Conservation (phyloP, 495 filamentous ascomycete species). For the Aspergillus nanangensis region DNA sequence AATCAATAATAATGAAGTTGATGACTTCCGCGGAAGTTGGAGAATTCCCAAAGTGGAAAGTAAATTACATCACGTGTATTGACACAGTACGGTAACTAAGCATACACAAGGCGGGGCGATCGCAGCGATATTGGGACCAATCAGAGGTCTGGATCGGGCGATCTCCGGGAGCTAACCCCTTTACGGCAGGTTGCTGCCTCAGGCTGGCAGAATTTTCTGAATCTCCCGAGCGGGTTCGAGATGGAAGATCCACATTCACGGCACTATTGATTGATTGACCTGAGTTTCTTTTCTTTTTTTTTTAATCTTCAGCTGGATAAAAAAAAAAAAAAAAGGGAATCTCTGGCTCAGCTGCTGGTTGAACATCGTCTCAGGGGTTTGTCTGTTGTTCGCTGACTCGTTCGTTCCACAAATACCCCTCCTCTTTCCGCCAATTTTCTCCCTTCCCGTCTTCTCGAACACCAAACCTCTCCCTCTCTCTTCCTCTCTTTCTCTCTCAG, state of each 20-base stretch:
- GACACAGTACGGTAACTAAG: not conserved
- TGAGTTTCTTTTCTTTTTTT: no score
- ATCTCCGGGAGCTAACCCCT: conserved; percentile 17
- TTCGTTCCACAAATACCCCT: no score
- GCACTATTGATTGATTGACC: no score
- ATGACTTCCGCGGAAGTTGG: no score
- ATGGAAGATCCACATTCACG: no score
- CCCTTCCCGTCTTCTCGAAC: not conserved
- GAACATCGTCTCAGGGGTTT: not conserved
- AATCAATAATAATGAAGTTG: no score
- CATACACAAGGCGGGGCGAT: not conserved
- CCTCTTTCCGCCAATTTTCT: no score
- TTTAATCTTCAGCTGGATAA: no score
- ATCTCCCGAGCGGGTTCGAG: not conserved
- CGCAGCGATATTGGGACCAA: not conserved
- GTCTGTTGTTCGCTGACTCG: not conserved
- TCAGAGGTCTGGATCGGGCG: conserved; percentile 1
- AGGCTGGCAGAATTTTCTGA: not conserved
- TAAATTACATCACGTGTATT: no score
- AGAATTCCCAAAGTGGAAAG: no score
- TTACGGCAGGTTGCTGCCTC: not conserved
- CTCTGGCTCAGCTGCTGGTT: no score
- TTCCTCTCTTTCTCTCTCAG: not conserved
- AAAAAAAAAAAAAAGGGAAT: no score
- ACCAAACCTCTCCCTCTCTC: not conserved